A percentile compares a stretch with the other conserved stretches of the same genome.
Evolutionary conservation across 805 yeast species (phyloP).

Genomic region (Pichia gijzeniarum): DNA sequence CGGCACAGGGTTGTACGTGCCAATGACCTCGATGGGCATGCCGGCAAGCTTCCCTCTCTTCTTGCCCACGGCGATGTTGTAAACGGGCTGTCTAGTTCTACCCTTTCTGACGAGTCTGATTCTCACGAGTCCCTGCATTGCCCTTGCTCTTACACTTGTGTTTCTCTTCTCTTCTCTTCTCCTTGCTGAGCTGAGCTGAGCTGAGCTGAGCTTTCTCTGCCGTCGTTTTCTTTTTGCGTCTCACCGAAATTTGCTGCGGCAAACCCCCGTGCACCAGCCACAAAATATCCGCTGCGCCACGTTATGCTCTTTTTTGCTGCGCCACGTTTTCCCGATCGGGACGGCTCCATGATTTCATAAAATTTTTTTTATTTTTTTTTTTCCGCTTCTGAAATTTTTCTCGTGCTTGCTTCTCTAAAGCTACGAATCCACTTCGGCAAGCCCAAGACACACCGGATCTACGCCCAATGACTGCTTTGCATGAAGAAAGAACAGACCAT

Average conservation of each 20-base stretch:
- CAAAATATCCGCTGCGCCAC: no score
- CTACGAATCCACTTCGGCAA: background rate
- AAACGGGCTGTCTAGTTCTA: constrained; percentile 76
- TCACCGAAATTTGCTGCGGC: no score
- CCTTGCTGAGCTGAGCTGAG: no score
- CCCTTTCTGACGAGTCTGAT: constrained; percentile 93
- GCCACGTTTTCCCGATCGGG: no score
- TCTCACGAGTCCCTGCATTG: constrained; percentile 67
- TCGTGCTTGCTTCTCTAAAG: background rate
- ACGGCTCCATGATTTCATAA: no score
- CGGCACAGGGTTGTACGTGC: constrained; percentile 86
- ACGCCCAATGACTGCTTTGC: background rate
- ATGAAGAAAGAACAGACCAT: constrained; percentile 13
- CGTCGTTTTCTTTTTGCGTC: no score
- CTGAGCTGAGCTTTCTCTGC: no score
- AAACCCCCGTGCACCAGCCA: no score
- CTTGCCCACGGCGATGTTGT: constrained; percentile 86
- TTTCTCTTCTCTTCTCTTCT: background rate
- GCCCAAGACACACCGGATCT: no score
- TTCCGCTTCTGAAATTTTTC: background rate
- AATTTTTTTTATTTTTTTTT: no score
- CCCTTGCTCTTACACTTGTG: background rate
- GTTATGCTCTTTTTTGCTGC: no score
- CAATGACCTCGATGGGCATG: constrained; percentile 90
- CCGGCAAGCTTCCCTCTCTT: constrained; percentile 73